These are phyloP conservation scores for Phialophora macrospora DNA, from an alignment of 2,329 filamentous ascomycete species.

Conservation along the genomic window DNA sequence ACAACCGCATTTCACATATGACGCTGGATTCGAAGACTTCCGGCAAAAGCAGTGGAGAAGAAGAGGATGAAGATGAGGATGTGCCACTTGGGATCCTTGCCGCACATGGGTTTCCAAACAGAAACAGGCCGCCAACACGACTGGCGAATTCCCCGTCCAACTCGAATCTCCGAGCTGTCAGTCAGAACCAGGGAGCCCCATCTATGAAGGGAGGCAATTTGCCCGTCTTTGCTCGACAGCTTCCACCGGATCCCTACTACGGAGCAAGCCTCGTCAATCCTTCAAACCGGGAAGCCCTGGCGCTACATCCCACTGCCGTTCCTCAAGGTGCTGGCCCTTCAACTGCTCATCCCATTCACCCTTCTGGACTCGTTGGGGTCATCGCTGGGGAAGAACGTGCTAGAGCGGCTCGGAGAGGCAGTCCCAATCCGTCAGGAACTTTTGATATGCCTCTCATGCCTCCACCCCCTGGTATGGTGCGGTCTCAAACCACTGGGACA, in stretches of 20 bases:
- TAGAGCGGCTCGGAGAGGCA: conserved; percentile 76
- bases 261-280: conserved; percentile 77
- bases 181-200: conserved; percentile 58
- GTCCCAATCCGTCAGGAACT: conserved; percentile 65
- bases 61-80: conserved; percentile 82
- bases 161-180: conserved; percentile 62
- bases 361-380: conserved; percentile 82
- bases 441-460: conserved; percentile 44
- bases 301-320: conserved; percentile 60
- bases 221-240: conserved; percentile 79
- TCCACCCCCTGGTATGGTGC: conserved; percentile 42
- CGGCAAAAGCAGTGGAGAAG: conserved; percentile 46
- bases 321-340: conserved; percentile 32
- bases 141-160: conserved; percentile 70
- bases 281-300: conserved; percentile 73
- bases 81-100: conserved; percentile 83
- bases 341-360: conserved; percentile 54
- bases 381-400: conserved; percentile 85
- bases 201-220: conserved; percentile 65
- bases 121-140: conserved; percentile 73
- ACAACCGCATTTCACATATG: conserved; percentile 47
- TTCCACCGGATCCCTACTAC: conserved; percentile 84
- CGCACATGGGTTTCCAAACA: conserved; percentile 85
- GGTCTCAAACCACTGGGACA: conserved; percentile 47
- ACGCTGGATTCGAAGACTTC: conserved; percentile 45